These are phyloP conservation scores for Syncephalastrum sp. DNA, from an alignment of 371 early-diverging fungal species.

Conservation along the genomic window DNA sequence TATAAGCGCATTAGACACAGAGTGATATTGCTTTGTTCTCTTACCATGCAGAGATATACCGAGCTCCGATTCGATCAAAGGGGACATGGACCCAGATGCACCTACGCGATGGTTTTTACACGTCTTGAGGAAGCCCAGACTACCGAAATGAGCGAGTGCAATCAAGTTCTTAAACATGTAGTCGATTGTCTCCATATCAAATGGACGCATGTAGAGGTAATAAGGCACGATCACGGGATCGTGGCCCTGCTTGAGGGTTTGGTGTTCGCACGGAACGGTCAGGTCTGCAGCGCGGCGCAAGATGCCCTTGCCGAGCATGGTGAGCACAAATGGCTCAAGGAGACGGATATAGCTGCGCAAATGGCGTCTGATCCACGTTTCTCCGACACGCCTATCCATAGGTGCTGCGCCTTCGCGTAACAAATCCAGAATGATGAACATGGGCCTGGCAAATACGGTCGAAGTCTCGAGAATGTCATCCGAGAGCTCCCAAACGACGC, in stretches of 20 bases:
- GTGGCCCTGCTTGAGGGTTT: slow-evolving; percentile 17
- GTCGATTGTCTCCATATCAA: slow-evolving; percentile 67
- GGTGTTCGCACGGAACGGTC: slow-evolving; percentile 45
- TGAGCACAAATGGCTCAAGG: slow-evolving; percentile 62
- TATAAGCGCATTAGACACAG: not conserved
- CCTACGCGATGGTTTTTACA: slow-evolving; percentile 33
- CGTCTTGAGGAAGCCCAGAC: slow-evolving; percentile 56
- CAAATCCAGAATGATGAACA: slow-evolving; percentile 73
- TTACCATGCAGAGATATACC: slow-evolving; percentile 17
- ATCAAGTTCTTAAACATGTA: slow-evolving; percentile 63
- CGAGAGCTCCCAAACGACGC: slow-evolving; percentile 71
- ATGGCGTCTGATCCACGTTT: slow-evolving; percentile 72
- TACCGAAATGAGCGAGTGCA: slow-evolving; percentile 57
- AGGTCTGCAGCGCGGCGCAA: slow-evolving; percentile 31
- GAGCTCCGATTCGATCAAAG: slow-evolving; percentile 19
- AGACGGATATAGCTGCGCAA: slow-evolving; percentile 60
- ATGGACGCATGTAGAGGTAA: slow-evolving; percentile 56
- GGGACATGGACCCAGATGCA: slow-evolving; percentile 18
- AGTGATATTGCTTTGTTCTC: too few relatives aligned
- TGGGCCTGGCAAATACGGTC: slow-evolving; percentile 61
- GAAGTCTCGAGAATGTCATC: slow-evolving; percentile 44
- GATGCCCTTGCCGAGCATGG: slow-evolving; percentile 58
- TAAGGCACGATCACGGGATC: slow-evolving; percentile 17
- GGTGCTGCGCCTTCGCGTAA: slow-evolving; percentile 57
- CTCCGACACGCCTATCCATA: slow-evolving; percentile 62